These are phyloP conservation scores for Dysphania ambrosioides DNA, from an alignment of 148 eudicot species.

Conservation along the genomic window DNA sequence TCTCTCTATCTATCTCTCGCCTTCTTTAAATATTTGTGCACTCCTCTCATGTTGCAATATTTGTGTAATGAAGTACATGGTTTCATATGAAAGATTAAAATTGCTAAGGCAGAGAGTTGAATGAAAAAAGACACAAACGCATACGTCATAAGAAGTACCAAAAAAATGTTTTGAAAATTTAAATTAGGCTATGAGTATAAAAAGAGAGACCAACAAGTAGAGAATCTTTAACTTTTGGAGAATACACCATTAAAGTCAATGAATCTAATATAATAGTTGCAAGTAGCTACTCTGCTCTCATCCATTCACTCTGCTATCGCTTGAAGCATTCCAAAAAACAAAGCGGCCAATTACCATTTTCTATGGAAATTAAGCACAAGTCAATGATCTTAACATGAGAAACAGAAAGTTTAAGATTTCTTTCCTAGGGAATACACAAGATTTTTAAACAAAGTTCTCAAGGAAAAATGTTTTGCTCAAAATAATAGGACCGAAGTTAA, in stretches of 20 bases:
- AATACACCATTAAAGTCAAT: background rate
- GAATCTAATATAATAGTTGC: background rate
- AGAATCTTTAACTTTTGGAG: background rate
- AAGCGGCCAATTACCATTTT: too few relatives aligned
- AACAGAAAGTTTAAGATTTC: background rate
- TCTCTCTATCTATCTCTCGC: too few relatives aligned
- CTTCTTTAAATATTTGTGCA: too few relatives aligned
- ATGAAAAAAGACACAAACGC: too few relatives aligned
- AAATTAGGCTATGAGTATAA: background rate
- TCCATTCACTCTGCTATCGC: too few relatives aligned
- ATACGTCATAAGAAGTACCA: too few relatives aligned
- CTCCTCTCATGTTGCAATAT: too few relatives aligned
- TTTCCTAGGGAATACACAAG: background rate
- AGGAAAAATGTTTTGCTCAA: background rate
- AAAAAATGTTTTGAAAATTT: too few relatives aligned
- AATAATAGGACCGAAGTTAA: too few relatives aligned
- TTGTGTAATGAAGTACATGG: too few relatives aligned
- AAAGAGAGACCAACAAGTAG: background rate
- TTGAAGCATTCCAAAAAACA: too few relatives aligned
- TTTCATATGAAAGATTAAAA: background rate
- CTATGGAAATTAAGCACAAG: background rate
- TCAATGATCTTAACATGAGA: background rate
- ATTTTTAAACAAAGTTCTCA: background rate
- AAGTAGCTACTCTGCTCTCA: background rate
- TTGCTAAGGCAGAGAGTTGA: background rate